Evolutionary conservation across 768 basidiomycete species (phyloP).

Genomic region (Lactarius tabidus): DNA sequence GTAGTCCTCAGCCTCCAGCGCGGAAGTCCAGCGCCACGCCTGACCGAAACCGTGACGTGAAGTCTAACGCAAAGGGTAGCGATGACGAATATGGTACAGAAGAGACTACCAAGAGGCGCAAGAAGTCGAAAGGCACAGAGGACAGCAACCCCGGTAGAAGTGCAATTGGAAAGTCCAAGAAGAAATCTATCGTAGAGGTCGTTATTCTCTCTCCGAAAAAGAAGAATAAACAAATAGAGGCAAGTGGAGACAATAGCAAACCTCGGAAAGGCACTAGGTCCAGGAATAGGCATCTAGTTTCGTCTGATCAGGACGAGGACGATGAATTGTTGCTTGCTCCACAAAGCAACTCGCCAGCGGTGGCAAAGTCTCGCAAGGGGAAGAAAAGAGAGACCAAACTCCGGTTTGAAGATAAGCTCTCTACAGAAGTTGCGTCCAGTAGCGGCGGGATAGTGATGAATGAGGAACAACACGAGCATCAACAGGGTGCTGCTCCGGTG

Average conservation of each 20-base stretch:
- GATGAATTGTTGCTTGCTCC: conserved; percentile 15
- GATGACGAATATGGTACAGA: conserved; percentile 19
- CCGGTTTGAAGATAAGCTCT: background rate
- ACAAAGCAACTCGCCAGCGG: conserved; percentile 19
- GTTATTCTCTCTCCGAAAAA: conserved; percentile 27
- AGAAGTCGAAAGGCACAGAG: conserved; percentile 14
- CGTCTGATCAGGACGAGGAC: conserved; percentile 19
- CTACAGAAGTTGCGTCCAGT: background rate
- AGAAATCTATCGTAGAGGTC: conserved; percentile 26
- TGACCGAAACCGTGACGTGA: conserved; percentile 1
- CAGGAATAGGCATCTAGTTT: background rate
- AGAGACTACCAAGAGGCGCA: conserved; percentile 19
- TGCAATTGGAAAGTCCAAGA: conserved; percentile 1
- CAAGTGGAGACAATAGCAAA: conserved; percentile 13
- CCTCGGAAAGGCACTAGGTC: conserved; percentile 16
- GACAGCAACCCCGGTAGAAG: conserved; percentile 17
- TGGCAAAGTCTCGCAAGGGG: conserved; percentile 18
- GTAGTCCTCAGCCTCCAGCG: conserved; percentile 11
- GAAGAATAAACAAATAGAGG: conserved; percentile 20
- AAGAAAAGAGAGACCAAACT: conserved; percentile 14
- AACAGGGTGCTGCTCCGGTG: background rate
- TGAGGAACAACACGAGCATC: background rate
- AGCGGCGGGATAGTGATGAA: background rate
- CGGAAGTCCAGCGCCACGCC: background rate
- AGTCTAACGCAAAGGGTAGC: conserved; percentile 17